Evolutionary conservation across 1,284 basidiomycete genomes (phyloP), one percentile per base, ranked within the genome.

Genomic region (Cystobasidium sp.): DNA sequence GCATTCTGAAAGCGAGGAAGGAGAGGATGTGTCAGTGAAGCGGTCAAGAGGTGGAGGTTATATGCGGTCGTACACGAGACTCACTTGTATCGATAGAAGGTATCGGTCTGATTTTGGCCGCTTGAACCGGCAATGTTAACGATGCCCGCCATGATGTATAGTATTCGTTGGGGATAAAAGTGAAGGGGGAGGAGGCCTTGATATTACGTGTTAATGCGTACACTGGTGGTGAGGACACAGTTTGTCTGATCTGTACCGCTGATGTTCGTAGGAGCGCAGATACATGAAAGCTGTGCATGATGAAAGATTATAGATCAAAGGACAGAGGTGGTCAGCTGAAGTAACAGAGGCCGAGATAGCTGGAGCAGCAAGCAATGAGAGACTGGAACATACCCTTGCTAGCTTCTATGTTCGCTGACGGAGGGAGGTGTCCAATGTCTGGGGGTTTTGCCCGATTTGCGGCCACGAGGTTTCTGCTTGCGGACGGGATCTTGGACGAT

Each of bases 31-130:
- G 4, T 68, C 3, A 68, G 41, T 39, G 10, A 16, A 53, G 1
- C 9, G 14, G 22, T 44, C 24, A 7, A 47, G 5, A 18, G 24
- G 46, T 64, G 9, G 1, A 20, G n/a, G n/a, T 20, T 52, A 44
- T 20, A 46, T n/a, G 14, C n/a, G 22, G 43, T n/a, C 24, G 43
- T 37, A 44, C 6, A 43, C 4, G n/a, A 7, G 18, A 69, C 79
- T 64, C 64, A 79, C 78, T 84, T 84, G 83, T 85, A 84, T 68
- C 84, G 82, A 81, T 86, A 86, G 80, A 85, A 86, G 81, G 85
- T 84, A 82, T 87, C 88, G 84, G 97, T 93, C 86, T 98, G 94
- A 86, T 98, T 95, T 82, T 96, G 93, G 85, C 96, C 92, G 84
- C 39, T 65, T 39, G 70, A 73, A 20, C 70, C 70, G 63, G 70